phyloP scores from a whole-genome alignment of 441 rosid genomes.

The Adansonia gregorii region DNA sequence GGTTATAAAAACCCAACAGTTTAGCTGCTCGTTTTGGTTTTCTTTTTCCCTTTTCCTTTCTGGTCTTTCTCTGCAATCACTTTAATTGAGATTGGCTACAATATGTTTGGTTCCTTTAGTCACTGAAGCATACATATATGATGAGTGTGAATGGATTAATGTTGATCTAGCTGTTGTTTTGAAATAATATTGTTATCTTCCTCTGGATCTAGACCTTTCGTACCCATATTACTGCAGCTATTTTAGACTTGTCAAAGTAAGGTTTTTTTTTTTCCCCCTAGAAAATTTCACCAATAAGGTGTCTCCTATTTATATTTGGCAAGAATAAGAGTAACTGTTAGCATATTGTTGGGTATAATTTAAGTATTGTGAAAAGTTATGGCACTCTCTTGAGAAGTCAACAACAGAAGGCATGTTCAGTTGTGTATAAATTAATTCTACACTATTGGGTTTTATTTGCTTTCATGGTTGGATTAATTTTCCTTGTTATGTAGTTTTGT shows the following conservation, averaged over 20 bases:
- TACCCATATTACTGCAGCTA: not conserved
- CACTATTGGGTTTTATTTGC: not conserved
- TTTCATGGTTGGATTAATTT: constrained; percentile 6
- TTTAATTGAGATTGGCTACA: constrained; percentile 18
- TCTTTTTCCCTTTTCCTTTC: not conserved
- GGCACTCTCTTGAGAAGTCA: not conserved
- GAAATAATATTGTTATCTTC: not conserved
- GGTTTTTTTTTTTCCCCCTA: not conserved
- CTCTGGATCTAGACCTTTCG: not conserved
- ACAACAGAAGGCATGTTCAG: not conserved
- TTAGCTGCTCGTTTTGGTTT: not conserved
- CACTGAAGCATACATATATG: not conserved
- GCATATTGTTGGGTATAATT: constrained; percentile 14
- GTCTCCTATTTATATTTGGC: not conserved
- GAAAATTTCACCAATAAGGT: not conserved
- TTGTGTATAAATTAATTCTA: not conserved
- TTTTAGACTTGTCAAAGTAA: not conserved
- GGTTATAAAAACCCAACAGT: not conserved
- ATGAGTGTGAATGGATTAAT: constrained; percentile 3
- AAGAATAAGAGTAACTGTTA: not conserved
- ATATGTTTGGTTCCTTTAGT: constrained; percentile 6
- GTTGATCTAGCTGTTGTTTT: not conserved
- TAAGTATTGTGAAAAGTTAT: not conserved
- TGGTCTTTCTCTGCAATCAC: not conserved
- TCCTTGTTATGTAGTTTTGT: constrained; percentile 12